Conservation (phyloP, 768 basidiomycete species). For the Boletus sp. region DNA sequence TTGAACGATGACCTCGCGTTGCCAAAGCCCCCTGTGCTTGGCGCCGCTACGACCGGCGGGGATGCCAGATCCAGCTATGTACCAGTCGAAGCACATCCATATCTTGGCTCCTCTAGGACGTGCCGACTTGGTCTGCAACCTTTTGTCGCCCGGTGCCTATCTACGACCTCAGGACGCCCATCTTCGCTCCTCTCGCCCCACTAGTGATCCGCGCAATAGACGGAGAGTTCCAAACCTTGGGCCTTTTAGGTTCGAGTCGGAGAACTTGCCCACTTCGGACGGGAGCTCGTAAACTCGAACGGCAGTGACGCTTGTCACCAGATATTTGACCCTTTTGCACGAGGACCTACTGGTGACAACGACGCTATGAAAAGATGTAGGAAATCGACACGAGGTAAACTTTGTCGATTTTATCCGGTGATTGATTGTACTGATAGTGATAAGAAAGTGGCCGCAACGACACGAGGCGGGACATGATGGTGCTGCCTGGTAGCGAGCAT, state of each 20-base stretch:
- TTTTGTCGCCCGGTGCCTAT: background rate
- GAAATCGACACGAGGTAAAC: background rate
- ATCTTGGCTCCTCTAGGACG: no score
- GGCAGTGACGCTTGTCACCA: no score
- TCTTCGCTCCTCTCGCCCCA: background rate
- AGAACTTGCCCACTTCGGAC: no score
- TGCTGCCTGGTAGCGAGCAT: background rate
- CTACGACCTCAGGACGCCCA: background rate
- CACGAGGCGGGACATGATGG: background rate
- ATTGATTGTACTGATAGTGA: background rate
- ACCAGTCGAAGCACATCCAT: background rate
- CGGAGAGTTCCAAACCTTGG: no score
- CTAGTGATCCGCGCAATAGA: no score
- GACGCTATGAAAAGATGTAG: background rate
- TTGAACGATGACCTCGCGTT: no score
- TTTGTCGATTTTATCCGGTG: background rate
- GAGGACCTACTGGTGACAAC: background rate
- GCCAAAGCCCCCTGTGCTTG: no score
- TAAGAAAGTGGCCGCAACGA: background rate
- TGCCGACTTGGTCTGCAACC: background rate
- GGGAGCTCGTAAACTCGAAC: no score
- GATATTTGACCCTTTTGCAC: background rate
- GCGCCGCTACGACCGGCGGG: no score
- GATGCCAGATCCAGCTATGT: background rate
- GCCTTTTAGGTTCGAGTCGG: no score